A percentile compares a stretch with the other conserved stretches of the same genome.
Conservation (phyloP, 1,284 basidiomycete genomes). For the Rhodotorula sp. region DNA sequence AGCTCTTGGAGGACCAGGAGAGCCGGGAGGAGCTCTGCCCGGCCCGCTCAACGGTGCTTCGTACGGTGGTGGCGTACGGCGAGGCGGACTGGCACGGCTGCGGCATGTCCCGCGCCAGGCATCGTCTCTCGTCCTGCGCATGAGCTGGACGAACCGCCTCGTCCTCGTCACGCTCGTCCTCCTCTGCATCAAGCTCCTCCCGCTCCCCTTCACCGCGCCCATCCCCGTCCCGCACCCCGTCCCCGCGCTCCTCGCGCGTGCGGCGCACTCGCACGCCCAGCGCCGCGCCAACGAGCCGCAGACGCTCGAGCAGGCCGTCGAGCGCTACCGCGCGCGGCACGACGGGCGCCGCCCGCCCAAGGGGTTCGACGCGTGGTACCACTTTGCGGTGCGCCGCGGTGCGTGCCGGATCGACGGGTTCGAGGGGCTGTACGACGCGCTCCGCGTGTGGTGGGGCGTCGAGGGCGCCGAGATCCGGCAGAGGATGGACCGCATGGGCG, state of each 20-base stretch:
- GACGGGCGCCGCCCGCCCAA: constrained; percentile 16
- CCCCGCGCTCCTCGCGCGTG: constrained; percentile 13
- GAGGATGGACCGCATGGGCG: constrained; percentile 8
- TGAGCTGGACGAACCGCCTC: constrained; percentile 5
- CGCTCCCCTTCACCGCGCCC: background rate
- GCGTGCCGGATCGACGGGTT: constrained; percentile 23
- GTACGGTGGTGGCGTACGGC: too few relatives aligned
- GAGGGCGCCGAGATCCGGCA: constrained; percentile 13
- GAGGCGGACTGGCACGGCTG: too few relatives aligned
- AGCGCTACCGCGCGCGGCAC: background rate
- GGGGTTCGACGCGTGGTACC: constrained; percentile 30
- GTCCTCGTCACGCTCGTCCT: constrained; percentile 6
- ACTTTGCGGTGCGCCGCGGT: background rate
- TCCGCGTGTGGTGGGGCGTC: constrained; percentile 25
- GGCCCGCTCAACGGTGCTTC: too few relatives aligned
- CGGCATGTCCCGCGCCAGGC: too few relatives aligned
- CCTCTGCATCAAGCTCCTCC: constrained; percentile 1
- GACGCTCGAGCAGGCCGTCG: constrained; percentile 15
- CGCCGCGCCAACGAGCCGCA: background rate
- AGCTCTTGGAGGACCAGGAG: too few relatives aligned
- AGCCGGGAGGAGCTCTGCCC: too few relatives aligned
- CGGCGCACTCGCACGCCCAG: background rate
- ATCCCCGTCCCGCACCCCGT: constrained; percentile 14
- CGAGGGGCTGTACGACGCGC: constrained; percentile 14
- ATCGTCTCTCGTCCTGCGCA: too few relatives aligned